A percentile compares a stretch with the other conserved stretches of the same genome.
Conservation (phyloP, 2,329 filamentous ascomycete species). For the Endothia cerciana region DNA sequence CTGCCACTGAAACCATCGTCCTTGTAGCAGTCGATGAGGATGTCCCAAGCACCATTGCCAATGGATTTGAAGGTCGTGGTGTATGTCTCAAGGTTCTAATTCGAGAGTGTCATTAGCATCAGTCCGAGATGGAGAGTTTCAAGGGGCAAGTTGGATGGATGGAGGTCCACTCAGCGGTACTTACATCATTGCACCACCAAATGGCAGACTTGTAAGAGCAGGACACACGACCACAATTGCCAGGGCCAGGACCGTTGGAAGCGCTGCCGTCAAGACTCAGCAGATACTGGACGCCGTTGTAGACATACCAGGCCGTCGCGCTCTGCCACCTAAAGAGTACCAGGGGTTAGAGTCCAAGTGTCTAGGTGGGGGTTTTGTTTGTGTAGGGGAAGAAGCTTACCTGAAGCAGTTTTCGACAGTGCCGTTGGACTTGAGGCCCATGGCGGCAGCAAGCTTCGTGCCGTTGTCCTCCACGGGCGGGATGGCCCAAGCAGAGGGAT, state of each 20-base stretch:
- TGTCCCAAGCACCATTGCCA: constrained; percentile 14
- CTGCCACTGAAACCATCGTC: neutral
- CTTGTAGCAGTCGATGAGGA: constrained; percentile 6
- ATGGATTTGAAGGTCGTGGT: constrained; percentile 11
- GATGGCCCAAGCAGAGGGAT: neutral
- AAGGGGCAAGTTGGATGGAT: neutral
- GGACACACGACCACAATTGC: constrained; percentile 18
- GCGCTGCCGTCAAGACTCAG: neutral
- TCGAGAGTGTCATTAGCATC: neutral
- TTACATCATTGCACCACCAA: constrained; percentile 19
- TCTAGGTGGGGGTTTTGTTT: too few species aligned
- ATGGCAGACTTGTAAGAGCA: constrained; percentile 11
- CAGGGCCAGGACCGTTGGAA: constrained; percentile 7
- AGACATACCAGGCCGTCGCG: neutral
- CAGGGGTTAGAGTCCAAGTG: neutral
- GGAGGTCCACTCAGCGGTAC: neutral
- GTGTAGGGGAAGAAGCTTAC: neutral
- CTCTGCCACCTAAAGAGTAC: neutral
- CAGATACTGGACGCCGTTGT: constrained; percentile 1
- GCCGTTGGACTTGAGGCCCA: neutral
- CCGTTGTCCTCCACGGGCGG: neutral
- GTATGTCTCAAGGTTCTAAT: neutral
- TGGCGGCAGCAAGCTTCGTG: neutral
- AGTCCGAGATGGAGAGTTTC: neutral
- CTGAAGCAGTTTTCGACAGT: constrained; percentile 4